Conservation (phyloP, 1,284 basidiomycete species). For the Coriolopsis trogii region DNA sequence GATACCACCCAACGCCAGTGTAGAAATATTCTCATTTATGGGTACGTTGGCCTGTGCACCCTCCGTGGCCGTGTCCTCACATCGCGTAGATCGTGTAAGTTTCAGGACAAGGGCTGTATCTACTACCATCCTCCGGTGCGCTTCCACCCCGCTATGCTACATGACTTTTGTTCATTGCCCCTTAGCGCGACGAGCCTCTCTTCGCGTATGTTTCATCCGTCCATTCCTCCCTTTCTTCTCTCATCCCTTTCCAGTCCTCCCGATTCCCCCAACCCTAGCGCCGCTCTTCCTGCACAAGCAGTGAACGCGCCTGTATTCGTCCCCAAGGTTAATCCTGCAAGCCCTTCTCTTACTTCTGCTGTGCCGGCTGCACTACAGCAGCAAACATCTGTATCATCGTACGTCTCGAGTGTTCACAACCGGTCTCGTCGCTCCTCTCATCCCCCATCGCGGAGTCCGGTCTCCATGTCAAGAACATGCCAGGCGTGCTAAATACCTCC, state of each 20-base stretch:
- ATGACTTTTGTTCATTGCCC: slow-evolving; percentile 14
- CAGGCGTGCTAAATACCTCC: slow-evolving; percentile 1
- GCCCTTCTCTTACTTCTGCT: slow-evolving; percentile 24
- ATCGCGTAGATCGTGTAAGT: slow-evolving; percentile 74
- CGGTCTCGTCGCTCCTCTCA: not conserved
- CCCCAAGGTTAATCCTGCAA: slow-evolving; percentile 53
- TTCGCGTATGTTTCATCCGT: slow-evolving; percentile 29
- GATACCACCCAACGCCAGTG: slow-evolving; percentile 79
- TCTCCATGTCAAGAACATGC: not conserved
- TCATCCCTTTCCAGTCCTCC: slow-evolving; percentile 37
- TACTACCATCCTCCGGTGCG: slow-evolving; percentile 81
- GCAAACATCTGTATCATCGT: slow-evolving; percentile 23
- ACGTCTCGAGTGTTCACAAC: slow-evolving; percentile 6
- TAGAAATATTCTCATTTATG: slow-evolving; percentile 87
- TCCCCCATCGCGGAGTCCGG: not conserved
- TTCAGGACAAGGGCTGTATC: slow-evolving; percentile 82
- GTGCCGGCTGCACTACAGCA: slow-evolving; percentile 20
- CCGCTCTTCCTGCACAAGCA: slow-evolving; percentile 47
- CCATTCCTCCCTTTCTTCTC: slow-evolving; percentile 7
- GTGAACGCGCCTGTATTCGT: slow-evolving; percentile 87
- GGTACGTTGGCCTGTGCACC: slow-evolving; percentile 49
- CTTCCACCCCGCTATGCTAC: slow-evolving; percentile 12
- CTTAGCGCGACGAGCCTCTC: slow-evolving; percentile 32
- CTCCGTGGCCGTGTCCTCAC: not conserved
- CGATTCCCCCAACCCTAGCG: slow-evolving; percentile 46